phyloP scores from a whole-genome alignment of 2,329 filamentous ascomycete genomes.

The Fusarium sp. region DNA sequence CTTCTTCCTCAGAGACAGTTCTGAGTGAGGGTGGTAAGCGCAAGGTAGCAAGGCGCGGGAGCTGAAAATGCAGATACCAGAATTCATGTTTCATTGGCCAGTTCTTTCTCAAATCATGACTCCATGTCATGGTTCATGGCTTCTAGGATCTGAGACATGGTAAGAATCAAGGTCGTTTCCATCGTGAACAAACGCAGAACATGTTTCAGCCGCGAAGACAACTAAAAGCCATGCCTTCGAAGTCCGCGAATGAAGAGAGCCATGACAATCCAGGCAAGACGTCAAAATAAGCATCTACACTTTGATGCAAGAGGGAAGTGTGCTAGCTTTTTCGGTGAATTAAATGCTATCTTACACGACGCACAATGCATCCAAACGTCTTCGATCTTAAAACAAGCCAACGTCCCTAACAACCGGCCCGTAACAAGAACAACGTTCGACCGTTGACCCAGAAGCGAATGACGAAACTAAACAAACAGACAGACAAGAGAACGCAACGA shows the following conservation, averaged over 20 bases:
- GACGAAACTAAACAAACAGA: conserved; percentile 1
- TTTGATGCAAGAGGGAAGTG: background rate
- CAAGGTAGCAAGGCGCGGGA: conserved; percentile 11
- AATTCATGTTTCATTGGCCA: conserved; percentile 14
- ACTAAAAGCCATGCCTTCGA: background rate
- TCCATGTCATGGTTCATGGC: conserved; percentile 22
- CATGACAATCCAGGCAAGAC: conserved; percentile 1
- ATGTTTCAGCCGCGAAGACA: conserved; percentile 19
- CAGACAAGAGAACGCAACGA: background rate
- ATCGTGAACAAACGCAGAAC: conserved; percentile 5
- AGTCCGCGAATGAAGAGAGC: background rate
- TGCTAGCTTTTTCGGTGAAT: conserved; percentile 4
- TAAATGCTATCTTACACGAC: conserved; percentile 13
- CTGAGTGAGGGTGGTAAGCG: conserved; percentile 12
- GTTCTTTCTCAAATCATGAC: conserved; percentile 10
- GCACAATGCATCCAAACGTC: background rate
- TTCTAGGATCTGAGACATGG: too few relatives aligned
- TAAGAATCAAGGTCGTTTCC: background rate
- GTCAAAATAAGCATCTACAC: conserved; percentile 29
- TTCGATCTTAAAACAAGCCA: conserved; percentile 4
- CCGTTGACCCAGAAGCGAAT: background rate
- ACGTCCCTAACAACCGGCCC: conserved; percentile 1
- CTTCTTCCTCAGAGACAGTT: conserved; percentile 12
- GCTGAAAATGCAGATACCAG: conserved; percentile 17
- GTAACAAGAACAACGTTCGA: conserved; percentile 15